A percentile compares a stretch with the other conserved stretches of the same genome.
Evolutionary conservation across 2,329 filamentous ascomycete genomes (phyloP).

Genomic region (Claviceps maximensis): DNA sequence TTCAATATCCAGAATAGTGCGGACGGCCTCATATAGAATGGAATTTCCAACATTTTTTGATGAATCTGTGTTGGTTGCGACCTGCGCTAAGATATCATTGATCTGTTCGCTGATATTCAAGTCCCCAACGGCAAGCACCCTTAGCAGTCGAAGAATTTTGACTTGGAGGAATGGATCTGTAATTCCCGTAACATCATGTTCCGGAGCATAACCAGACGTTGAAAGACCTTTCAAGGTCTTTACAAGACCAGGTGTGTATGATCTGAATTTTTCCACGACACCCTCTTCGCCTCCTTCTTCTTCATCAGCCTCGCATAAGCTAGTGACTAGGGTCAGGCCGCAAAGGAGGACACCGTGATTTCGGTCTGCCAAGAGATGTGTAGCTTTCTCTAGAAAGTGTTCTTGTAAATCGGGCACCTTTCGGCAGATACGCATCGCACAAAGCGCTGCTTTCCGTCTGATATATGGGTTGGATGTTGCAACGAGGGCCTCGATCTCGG

Average conservation of each 20-base stretch:
- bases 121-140: constrained; percentile 79
- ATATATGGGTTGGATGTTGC: constrained; percentile 98
- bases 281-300: constrained; percentile 81
- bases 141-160: constrained; percentile 78
- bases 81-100: constrained; percentile 94
- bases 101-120: constrained; percentile 86
- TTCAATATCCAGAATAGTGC: constrained; percentile 95
- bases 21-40: constrained; percentile 91
- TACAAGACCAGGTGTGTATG: constrained; percentile 72
- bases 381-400: constrained; percentile 91
- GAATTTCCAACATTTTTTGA: constrained; percentile 98
- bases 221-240: constrained; percentile 85
- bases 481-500: constrained; percentile 85
- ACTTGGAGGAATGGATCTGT: constrained; percentile 96
- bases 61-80: constrained; percentile 94
- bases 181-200: constrained; percentile 96
- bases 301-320: constrained; percentile 90
- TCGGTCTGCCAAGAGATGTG: constrained; percentile 73
- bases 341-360: constrained; percentile 94
- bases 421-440: constrained; percentile 95
- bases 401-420: constrained; percentile 97
- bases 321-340: constrained; percentile 79
- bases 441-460: constrained; percentile 90
- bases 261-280: constrained; percentile 81
- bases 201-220: constrained; percentile 89